phyloP scores from a whole-genome alignment of 2,329 filamentous ascomycete genomes.

The Didymella lethalis region DNA sequence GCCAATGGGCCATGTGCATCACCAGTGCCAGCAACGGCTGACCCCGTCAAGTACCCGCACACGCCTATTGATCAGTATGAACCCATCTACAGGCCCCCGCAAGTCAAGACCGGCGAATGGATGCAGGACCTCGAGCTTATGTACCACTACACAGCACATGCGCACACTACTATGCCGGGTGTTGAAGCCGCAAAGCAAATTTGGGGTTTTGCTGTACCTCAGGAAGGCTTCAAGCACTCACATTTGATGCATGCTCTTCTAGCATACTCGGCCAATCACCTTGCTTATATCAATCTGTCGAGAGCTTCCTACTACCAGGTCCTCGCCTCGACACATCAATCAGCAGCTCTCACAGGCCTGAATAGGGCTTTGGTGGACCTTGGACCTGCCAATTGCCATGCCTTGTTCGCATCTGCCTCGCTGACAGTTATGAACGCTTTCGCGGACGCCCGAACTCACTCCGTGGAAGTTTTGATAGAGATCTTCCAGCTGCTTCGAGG shows the following conservation, averaged over 20 bases:
- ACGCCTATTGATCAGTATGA: background rate
- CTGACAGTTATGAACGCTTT: constrained; percentile 39
- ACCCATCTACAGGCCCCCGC: background rate
- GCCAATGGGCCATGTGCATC: constrained; percentile 17
- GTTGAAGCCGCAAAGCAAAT: constrained; percentile 34
- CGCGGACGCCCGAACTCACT: constrained; percentile 28
- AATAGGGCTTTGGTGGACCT: constrained; percentile 34
- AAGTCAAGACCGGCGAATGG: constrained; percentile 24
- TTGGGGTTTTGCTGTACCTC: constrained; percentile 47
- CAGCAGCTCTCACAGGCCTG: constrained; percentile 32
- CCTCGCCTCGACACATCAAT: constrained; percentile 42
- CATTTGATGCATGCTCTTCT: constrained; percentile 53
- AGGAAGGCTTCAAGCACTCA: constrained; percentile 43
- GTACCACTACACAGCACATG: constrained; percentile 41
- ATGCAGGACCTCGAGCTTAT: constrained; percentile 41
- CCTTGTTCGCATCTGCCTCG: constrained; percentile 36
- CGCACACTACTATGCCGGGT: constrained; percentile 34
- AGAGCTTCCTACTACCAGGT: constrained; percentile 30
- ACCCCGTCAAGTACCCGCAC: background rate
- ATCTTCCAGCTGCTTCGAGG: constrained; percentile 41
- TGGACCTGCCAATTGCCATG: constrained; percentile 40
- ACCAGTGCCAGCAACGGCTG: constrained; percentile 5
- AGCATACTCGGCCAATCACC: constrained; percentile 49
- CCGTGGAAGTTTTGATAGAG: constrained; percentile 37
- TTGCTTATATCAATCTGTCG: constrained; percentile 40